Evolutionary conservation across 441 rosid genomes (phyloP).

Genomic region (Eruca vesicaria): DNA sequence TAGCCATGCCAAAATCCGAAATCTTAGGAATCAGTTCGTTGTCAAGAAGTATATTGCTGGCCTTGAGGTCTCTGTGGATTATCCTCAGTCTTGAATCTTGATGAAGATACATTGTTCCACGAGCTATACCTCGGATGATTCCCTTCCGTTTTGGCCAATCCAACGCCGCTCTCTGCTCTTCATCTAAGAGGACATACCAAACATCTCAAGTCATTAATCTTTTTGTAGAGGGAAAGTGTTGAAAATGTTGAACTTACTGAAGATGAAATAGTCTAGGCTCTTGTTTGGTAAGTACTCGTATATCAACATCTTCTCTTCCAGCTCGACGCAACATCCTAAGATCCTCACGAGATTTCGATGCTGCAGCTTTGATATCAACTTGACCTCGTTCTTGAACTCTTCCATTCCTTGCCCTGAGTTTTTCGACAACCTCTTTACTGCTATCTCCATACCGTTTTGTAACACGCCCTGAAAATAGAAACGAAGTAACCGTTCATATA

Average conservation of each 20-base stretch:
- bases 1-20: constrained; percentile 77
- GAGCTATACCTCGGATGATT: constrained; percentile 50
- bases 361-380: constrained; percentile 55
- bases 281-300: constrained; percentile 59
- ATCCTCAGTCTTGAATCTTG: constrained; percentile 72
- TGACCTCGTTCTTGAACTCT: constrained; percentile 62
- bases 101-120: constrained; percentile 80
- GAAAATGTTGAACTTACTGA: constrained; percentile 34
- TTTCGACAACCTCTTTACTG: constrained; percentile 56
- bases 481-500: not conserved
- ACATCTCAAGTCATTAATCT: not conserved
- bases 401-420: constrained; percentile 53
- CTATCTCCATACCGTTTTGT: constrained; percentile 46
- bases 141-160: constrained; percentile 40
- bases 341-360: constrained; percentile 79
- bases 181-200: constrained; percentile 25
- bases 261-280: constrained; percentile 57
- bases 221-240: not conserved
- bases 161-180: constrained; percentile 20
- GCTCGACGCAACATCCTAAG: constrained; percentile 56
- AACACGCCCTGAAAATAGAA: constrained; percentile 48
- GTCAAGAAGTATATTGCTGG: constrained; percentile 67
- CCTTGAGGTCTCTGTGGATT: constrained; percentile 71
- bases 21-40: constrained; percentile 58
- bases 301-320: constrained; percentile 53